These are phyloP conservation scores for Tranzscheliella williamsii DNA, from an alignment of 1,284 basidiomycete species.

Conservation along the genomic window DNA sequence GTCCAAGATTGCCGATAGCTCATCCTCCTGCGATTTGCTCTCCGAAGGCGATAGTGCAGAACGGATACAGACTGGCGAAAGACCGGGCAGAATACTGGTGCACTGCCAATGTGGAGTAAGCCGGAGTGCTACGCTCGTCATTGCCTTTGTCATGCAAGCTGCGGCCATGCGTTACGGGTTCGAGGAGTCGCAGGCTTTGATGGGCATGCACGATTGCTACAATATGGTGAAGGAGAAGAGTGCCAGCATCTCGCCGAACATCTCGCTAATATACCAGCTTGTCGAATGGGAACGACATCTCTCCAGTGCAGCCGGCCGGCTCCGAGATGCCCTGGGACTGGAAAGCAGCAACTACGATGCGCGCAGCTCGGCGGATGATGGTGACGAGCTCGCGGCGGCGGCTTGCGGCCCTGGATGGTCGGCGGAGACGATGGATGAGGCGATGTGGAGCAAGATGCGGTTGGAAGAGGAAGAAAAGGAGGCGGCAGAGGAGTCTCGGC, in stretches of 20 bases:
- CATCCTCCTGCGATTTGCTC: conserved; percentile 65
- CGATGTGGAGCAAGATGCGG: conserved; percentile 54
- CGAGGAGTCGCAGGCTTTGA: conserved; percentile 28
- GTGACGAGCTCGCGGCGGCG: not conserved
- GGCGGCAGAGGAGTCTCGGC: conserved; percentile 34
- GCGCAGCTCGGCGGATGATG: not conserved
- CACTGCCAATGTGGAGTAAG: conserved; percentile 85
- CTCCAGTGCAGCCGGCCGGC: conserved; percentile 30
- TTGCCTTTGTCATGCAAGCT: conserved; percentile 92
- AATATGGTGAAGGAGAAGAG: conserved; percentile 68
- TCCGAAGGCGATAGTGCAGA: conserved; percentile 11
- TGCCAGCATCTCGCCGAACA: conserved; percentile 70
- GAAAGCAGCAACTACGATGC: not conserved
- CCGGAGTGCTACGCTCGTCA: conserved; percentile 86
- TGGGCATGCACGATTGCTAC: conserved; percentile 88
- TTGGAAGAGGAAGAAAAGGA: conserved; percentile 51
- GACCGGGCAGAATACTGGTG: conserved; percentile 43
- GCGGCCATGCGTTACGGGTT: conserved; percentile 70
- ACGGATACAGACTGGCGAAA: conserved; percentile 11
- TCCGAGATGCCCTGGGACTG: conserved; percentile 29
- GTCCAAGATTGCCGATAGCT: conserved; percentile 63
- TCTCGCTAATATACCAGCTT: conserved; percentile 90
- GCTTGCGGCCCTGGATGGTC: conserved; percentile 36
- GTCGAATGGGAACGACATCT: conserved; percentile 88
- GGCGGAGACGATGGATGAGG: conserved; percentile 50